These are phyloP conservation scores for Phaffia tasmanica DNA, from an alignment of 768 basidiomycete species.

Conservation along the genomic window DNA sequence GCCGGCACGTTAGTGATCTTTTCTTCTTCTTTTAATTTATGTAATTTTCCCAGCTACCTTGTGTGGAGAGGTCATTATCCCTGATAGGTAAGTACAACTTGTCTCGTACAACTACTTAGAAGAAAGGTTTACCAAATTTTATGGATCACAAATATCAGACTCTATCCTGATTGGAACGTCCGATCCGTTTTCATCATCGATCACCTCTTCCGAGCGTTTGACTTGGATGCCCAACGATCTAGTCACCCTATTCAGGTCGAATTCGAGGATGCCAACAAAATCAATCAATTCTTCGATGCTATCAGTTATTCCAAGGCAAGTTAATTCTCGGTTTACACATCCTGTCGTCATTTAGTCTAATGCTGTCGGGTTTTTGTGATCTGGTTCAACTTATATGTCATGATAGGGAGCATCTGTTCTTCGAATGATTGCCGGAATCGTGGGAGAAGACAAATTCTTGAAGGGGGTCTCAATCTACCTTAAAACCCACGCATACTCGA, in stretches of 20 bases:
- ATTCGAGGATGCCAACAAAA: slow-evolving; percentile 72
- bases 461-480: slow-evolving; percentile 84
- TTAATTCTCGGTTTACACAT: not conserved
- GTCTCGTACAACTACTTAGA: not conserved
- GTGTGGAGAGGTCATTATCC: slow-evolving; percentile 32
- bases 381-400: not conserved
- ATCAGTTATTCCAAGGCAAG: no score
- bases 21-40: not conserved
- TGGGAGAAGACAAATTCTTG: slow-evolving; percentile 79
- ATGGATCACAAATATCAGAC: not conserved
- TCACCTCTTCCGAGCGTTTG: slow-evolving; percentile 64
- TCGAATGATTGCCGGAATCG: slow-evolving; percentile 79
- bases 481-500: slow-evolving; percentile 73
- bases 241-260: slow-evolving; percentile 90
- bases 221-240: slow-evolving; percentile 70
- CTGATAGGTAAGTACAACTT: slow-evolving; percentile 14
- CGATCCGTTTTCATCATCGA: slow-evolving; percentile 66
- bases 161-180: slow-evolving; percentile 68
- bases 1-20: no score
- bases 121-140: no score
- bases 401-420: slow-evolving; percentile 62
- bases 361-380: not conserved
- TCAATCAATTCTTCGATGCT: slow-evolving; percentile 50
- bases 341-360: no score
- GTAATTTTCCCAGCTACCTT: slow-evolving; percentile 48